Evolutionary conservation across 768 basidiomycete species (phyloP), one percentile per base, ranked within the genome.

Genomic region (Leccinum rimulosum): DNA sequence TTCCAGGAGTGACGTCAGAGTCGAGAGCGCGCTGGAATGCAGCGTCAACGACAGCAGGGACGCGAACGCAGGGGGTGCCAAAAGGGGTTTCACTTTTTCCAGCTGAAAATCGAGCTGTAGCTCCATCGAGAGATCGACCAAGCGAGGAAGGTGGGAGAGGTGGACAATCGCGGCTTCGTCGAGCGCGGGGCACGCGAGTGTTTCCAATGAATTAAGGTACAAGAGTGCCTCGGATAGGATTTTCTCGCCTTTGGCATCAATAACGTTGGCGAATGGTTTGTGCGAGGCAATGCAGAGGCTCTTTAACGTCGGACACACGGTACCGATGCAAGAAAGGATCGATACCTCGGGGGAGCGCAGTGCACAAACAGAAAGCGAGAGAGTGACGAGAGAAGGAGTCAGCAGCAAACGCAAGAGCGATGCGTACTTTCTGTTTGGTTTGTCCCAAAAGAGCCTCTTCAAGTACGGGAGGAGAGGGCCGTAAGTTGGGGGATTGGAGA

Each of bases 161-260:
- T 64, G 72, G 28, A 56, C 9, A 53, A 72, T 61, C 31, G 63
- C 67, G 1, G 51, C 50, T 36, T 63, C 70, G 35, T 70, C 56
- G 22, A 72, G 58, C 7, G 60, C 61, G 12, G 61, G 58, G 38
- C 68, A 70, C 9, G 49, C 5, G 12, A 70, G 61, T 3, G 62
- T 58, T 52, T 61, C 53, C 11, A 70, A 51, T 12, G 61, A 57
- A 19, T 58, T 59, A 17, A 70, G 36, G 28, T 54, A 40, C 55
- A 70, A n/a, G 25, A 70, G 50, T 11, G 62, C 57, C 45, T 64
- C 59, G 22, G 68, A 70, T 35, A 71, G 22, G 22, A 71, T 56
- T 50, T 66, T 65, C 27, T 61, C 52, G 15, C 59, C 69, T 36
- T 53, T 40, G 4, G 40, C 31, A 31, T 68, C 59, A 11, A 64